Evolutionary conservation across 768 basidiomycete species (phyloP), one percentile per base, ranked within the genome.

Genomic region (Porpolomopsis calyptriformis): DNA sequence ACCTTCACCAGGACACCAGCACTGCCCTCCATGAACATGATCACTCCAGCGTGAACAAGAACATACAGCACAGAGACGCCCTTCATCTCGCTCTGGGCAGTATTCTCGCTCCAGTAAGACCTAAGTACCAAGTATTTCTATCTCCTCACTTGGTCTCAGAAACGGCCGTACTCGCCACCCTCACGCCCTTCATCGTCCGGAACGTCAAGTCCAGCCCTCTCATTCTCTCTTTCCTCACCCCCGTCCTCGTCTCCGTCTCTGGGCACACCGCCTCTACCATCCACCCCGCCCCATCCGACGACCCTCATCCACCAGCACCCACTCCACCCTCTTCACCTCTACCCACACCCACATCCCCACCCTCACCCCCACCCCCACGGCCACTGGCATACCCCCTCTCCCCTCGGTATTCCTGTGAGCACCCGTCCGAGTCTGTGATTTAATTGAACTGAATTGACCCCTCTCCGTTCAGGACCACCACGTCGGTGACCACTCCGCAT

Each of bases 21-120:
- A n/a, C n/a, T 22, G 27, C 12, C 16, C 16, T 41, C 4, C 51
- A 48, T 31, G 60, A 64, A 16, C 58, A 60, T 36, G 56, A 57
- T 40, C 51, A 52, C 37, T 53, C 50, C 20, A 52, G 52, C 23
- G 31, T 59, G 49, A 57, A 60, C 54, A 58, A 60, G 45, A 60
- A 68, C 48, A 55, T 60, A 2, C 66, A 68, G 44, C 71, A 74
- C 49, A 66, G 67, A 36, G 72, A 75, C 47, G 72, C 74, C 6
- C 62, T 80, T 20, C 66, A 74, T 29, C 69, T 78, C 22, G 77
- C 74, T 0, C 59, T 82, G 43, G 79, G 79, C 18, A 77, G 75
- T 53, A 78, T 82, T 35, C 60, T 82, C 10, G 63, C 72, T 9
- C 77, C 78, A 50, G 78, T 80, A 56, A 60, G 77, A 68, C 40